Percentiles rank a stretch among this genome's conserved stretches.
Evolutionary conservation across 139 green algal species (phyloP).

Genomic region (Protoeuglena noctilucae): DNA sequence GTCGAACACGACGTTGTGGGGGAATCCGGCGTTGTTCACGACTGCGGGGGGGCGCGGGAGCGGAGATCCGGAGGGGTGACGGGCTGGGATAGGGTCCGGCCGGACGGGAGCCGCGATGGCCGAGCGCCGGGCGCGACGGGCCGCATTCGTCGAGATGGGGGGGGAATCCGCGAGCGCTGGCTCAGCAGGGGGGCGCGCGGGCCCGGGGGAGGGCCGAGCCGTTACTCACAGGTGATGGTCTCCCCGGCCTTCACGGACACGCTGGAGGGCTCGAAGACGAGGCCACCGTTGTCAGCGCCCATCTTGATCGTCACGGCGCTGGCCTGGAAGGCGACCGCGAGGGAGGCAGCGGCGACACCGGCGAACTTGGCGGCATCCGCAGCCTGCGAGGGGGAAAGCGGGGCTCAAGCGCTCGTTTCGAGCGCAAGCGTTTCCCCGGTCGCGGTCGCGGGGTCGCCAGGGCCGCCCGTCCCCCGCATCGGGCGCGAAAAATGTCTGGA

Average conservation of each 20-base stretch:
- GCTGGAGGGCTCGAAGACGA: slow-evolving; percentile 45
- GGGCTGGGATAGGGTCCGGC: neutral
- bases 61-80: neutral
- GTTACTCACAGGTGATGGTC: slow-evolving; percentile 60
- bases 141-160: slow-evolving; percentile 27
- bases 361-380: slow-evolving; percentile 15
- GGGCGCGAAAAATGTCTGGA: too few relatives aligned
- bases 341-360: slow-evolving; percentile 38
- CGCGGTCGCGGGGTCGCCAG: too few relatives aligned
- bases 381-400: too few relatives aligned
- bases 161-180: too few relatives aligned
- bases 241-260: slow-evolving; percentile 54
- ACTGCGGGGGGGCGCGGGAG: too few relatives aligned
- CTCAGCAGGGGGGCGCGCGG: too few relatives aligned
- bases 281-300: slow-evolving; percentile 50
- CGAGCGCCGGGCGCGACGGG: too few relatives aligned
- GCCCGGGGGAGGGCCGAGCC: too few relatives aligned
- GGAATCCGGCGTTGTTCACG: slow-evolving; percentile 60
- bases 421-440: too few relatives aligned
- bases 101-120: neutral
- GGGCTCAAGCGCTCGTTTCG: too few relatives aligned
- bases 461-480: too few relatives aligned
- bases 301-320: slow-evolving; percentile 63
- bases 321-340: slow-evolving; percentile 52
- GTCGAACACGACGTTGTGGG: slow-evolving; percentile 87